Evolutionary conservation across 345 rosid species (phyloP), one percentile per base, ranked within the genome.

Genomic region (Eucalyptus decipiens): DNA sequence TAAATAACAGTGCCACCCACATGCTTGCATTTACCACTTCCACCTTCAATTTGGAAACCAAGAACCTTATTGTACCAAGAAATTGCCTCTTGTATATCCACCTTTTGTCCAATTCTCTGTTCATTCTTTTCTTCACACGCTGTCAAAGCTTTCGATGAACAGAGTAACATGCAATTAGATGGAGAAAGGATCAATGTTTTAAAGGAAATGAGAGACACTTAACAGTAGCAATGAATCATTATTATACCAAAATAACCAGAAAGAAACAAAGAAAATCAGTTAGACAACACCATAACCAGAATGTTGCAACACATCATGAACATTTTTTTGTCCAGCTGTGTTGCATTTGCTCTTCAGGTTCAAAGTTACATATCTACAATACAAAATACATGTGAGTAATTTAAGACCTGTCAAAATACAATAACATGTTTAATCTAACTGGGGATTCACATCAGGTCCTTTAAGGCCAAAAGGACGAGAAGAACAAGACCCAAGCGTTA

Each of bases 21-120:
- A 65, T 48, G 6, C 87, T 65, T 88, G 83, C 72, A 23, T 86
- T 92, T 96, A 97, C 99, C 99, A 91, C 89, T 93, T 87, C 99
- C 98, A 24, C 97, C 98, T 92, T 97, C 97, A 90, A 97, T 91
- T 50, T 91, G 94, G 89, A 98, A 93, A 91, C 99, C 96, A 21
- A 98, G 97, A 93, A 93, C 92, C 90, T 89, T 90, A 90, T 95
- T 95, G 92, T 97, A 98, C 99, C 99, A 98, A 83, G 93, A 91
- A 54, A 97, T 91, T 83, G 97, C 99, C 92, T 93, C 95, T 72
- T 94, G 89, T 86, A 94, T 93, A 86, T 94, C 95, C 90, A 89
- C 93, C 88, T 91, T 92, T 32, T 86, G 86, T 91, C 92, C 93
- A 40, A 89, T 89, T 88, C 89, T 93, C 89, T 93, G 91, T 80